Evolutionary conservation across 768 basidiomycete species (phyloP).

Genomic region (Boletus huronensis): DNA sequence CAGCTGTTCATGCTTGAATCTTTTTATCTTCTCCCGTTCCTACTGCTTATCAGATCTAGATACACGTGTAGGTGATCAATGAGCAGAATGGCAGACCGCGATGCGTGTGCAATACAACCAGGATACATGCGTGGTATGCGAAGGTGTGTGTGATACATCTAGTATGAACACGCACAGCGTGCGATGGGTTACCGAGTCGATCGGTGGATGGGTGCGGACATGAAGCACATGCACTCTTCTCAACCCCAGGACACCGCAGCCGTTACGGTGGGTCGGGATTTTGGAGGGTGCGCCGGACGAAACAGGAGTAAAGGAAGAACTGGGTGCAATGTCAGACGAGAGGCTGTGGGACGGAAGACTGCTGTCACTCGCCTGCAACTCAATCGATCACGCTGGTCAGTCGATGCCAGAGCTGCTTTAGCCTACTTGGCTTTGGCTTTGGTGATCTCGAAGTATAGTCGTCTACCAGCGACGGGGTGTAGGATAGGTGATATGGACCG

Average conservation of each 20-base stretch:
- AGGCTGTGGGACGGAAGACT: neutral
- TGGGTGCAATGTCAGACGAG: neutral
- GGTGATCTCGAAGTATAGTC: conserved; percentile 11
- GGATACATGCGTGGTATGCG: conserved; percentile 20
- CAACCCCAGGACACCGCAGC: neutral
- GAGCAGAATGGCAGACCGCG: conserved; percentile 7
- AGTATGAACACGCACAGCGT: conserved; percentile 25
- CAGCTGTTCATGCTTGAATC: conserved; percentile 10
- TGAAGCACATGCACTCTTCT: conserved; percentile 9
- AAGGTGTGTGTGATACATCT: conserved; percentile 7
- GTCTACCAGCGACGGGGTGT: conserved; percentile 33
- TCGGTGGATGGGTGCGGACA: conserved; percentile 15
- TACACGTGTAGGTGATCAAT: conserved; percentile 11
- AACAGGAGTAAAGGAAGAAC: neutral
- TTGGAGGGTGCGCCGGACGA: neutral
- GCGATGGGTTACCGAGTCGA: conserved; percentile 18
- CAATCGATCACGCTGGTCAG: conserved; percentile 21
- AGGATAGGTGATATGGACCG: conserved; percentile 30
- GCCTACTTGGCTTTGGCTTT: conserved; percentile 21
- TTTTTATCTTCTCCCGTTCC: neutral
- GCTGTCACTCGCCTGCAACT: conserved; percentile 2
- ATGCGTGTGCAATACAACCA: conserved; percentile 12
- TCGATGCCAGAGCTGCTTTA: conserved; percentile 28
- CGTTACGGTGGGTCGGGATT: neutral
- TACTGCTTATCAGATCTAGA: conserved; percentile 11